These are phyloP conservation scores for Exophiala phaeomuriformis DNA, from an alignment of 2,329 filamentous ascomycete genomes.

Conservation along the genomic window DNA sequence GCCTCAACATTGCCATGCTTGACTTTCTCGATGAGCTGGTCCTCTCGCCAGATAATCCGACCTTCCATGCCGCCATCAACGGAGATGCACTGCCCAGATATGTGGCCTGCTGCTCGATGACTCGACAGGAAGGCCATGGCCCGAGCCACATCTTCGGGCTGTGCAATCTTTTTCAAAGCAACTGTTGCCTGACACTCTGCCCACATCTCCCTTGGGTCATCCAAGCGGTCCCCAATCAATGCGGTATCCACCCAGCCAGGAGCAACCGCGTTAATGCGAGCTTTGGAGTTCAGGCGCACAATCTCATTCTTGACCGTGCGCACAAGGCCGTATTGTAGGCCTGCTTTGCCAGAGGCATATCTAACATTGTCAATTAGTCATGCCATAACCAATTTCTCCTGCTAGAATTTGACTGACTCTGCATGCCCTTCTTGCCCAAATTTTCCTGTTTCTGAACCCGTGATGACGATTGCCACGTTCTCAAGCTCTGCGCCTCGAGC, in stretches of 20 bases:
- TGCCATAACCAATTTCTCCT: background rate
- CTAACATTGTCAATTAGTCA: constrained; percentile 1
- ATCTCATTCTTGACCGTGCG: constrained; percentile 51
- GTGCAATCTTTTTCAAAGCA: constrained; percentile 42
- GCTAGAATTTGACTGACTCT: constrained; percentile 29
- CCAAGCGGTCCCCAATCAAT: constrained; percentile 43
- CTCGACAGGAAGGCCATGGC: constrained; percentile 46
- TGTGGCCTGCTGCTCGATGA: constrained; percentile 47
- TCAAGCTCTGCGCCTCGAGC: constrained; percentile 36
- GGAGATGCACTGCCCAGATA: constrained; percentile 48
- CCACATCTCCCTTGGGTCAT: constrained; percentile 46
- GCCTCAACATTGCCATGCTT: background rate
- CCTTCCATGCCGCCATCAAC: constrained; percentile 49
- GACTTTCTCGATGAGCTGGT: constrained; percentile 31
- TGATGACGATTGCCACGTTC: constrained; percentile 48
- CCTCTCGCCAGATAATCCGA: constrained; percentile 43
- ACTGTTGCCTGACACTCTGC: constrained; percentile 46
- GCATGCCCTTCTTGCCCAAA: constrained; percentile 46
- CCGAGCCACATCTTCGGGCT: constrained; percentile 44
- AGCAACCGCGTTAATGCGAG: constrained; percentile 48
- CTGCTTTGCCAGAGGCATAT: constrained; percentile 47
- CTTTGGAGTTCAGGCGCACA: constrained; percentile 44
- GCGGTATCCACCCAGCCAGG: constrained; percentile 45
- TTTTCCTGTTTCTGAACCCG: constrained; percentile 47
- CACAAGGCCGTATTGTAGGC: constrained; percentile 48